Evolutionary conservation across 2,329 filamentous ascomycete species (phyloP).

Genomic region (Graphilbum sp.): DNA sequence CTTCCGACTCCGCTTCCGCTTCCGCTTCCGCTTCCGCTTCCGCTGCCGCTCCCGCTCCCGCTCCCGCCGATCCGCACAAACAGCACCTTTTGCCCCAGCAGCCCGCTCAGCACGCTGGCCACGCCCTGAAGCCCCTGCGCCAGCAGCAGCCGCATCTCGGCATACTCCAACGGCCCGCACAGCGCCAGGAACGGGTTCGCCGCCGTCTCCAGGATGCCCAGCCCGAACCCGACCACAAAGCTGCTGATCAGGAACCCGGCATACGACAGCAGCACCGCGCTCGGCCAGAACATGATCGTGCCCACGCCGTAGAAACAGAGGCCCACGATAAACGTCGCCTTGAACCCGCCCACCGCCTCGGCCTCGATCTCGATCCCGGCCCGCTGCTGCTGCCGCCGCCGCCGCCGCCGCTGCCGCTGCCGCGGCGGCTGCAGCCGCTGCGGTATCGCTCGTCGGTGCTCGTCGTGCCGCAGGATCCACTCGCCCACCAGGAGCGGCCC

Average conservation of each 20-base stretch:
- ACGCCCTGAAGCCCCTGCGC: slow-evolving; percentile 66
- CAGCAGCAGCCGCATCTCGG: slow-evolving; percentile 58
- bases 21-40: too few species aligned
- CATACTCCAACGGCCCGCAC: slow-evolving; percentile 57
- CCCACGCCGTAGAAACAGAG: slow-evolving; percentile 58
- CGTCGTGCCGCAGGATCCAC: slow-evolving; percentile 53
- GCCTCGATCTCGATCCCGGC: too few species aligned
- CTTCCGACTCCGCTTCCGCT: too few species aligned
- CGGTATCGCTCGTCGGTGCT: slow-evolving; percentile 29
- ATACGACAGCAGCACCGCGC: slow-evolving; percentile 57
- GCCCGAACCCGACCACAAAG: slow-evolving; percentile 61
- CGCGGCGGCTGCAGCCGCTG: slow-evolving; percentile 8
- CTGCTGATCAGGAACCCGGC: slow-evolving; percentile 60
- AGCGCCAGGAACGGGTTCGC: slow-evolving; percentile 60
- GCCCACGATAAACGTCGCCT: slow-evolving; percentile 64
- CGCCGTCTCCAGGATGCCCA: slow-evolving; percentile 63
- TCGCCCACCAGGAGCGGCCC: slow-evolving; percentile 54
- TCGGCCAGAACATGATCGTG: slow-evolving; percentile 78
- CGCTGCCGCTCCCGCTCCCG: slow-evolving; percentile 7
- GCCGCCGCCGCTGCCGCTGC: slow-evolving; percentile 6
- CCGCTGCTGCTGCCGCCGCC: background rate
- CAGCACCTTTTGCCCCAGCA: slow-evolving; percentile 59
- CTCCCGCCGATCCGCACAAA: slow-evolving; percentile 39
- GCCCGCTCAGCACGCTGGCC: slow-evolving; percentile 53
- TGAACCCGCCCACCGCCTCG: slow-evolving; percentile 48